Conservation (phyloP, 179 eudicot genomes). For the Drosera spatulata region DNA sequence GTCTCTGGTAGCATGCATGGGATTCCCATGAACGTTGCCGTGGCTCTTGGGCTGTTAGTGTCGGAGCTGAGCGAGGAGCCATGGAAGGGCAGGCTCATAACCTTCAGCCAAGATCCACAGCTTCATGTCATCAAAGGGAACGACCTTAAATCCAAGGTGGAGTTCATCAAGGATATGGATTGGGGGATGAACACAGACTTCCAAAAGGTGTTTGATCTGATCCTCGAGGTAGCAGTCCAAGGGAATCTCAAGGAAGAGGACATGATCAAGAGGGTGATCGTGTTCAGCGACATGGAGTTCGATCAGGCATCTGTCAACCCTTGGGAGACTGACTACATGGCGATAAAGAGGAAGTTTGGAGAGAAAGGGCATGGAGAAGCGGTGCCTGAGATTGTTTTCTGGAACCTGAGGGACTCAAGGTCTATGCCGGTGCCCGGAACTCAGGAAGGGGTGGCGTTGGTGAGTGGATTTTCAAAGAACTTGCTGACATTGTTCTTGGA, state of each 20-base stretch:
- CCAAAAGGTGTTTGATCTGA: slow-evolving; percentile 44
- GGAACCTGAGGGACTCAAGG: slow-evolving; percentile 35
- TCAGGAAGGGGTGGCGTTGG: slow-evolving; percentile 26
- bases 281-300: slow-evolving; percentile 57
- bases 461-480: slow-evolving; percentile 33
- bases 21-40: slow-evolving; percentile 47
- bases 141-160: slow-evolving; percentile 13
- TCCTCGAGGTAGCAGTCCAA: slow-evolving; percentile 26
- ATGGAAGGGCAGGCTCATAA: slow-evolving; percentile 54
- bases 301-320: slow-evolving; percentile 26
- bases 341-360: slow-evolving; percentile 25
- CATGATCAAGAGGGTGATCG: slow-evolving; percentile 44
- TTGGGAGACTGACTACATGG: slow-evolving; percentile 47
- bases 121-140: slow-evolving; percentile 29
- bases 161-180: slow-evolving; percentile 23
- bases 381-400: slow-evolving; percentile 58
- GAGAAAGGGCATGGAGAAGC: slow-evolving; percentile 27
- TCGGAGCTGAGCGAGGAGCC: slow-evolving; percentile 49
- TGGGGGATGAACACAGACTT: slow-evolving; percentile 38
- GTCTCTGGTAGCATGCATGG: slow-evolving; percentile 47
- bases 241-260: slow-evolving; percentile 19
- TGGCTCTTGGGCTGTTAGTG: slow-evolving; percentile 39
- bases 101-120: slow-evolving; percentile 32
- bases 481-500: slow-evolving; percentile 23
- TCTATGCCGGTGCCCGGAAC: slow-evolving; percentile 17